Evolutionary conservation across 345 rosid species (phyloP), one percentile per base, ranked within the genome.

Genomic region (Populus euphratica): DNA sequence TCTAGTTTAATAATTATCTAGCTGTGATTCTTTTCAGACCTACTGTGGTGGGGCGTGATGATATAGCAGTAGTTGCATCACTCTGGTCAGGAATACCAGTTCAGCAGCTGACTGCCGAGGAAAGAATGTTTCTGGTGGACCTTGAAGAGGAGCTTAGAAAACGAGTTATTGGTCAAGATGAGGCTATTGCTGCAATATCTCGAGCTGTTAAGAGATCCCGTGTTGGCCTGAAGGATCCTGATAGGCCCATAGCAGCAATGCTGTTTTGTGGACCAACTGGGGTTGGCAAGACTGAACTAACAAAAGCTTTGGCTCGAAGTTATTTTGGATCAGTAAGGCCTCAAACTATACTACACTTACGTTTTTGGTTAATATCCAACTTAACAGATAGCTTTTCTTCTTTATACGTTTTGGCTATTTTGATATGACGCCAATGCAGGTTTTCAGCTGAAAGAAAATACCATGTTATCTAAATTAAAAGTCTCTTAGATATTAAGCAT

Each of bases 191-290:
- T 71, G 91, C 95, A 67, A 96, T 93, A 80, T 89, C 98, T 85
- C 90, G 99, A 86, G 99, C 99, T 67, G 94, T 96, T 41, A 96
- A 88, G 87, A 93, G 99, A 85, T 92, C 99, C 9, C 88, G 98
- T 9, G 91, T 91, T 68, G 99, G 98, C 47, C 83, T 96, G 78
- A 92, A 91, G 77, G 94, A 96, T 85, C 97, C 98, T 11, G 88
- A 87, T 76, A 88, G 99, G 80, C 99, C 99, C 49, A 92, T 91
- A 65, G 96, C 99, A 1, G 94, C 98, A 52, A 91, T 96, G 97
- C 91, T 96, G 70, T 96, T 96, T 73, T 96, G 99, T 80, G 99
- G 99, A 64, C 99, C 98, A 50, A 96, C 99, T 36, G 99, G 99
- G 59, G 98, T 96, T 70, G 99, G 99, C 35, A 96, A 96, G 86